Conservation (phyloP, 148 eudicot species). For the Spergularia bocconei region DNA sequence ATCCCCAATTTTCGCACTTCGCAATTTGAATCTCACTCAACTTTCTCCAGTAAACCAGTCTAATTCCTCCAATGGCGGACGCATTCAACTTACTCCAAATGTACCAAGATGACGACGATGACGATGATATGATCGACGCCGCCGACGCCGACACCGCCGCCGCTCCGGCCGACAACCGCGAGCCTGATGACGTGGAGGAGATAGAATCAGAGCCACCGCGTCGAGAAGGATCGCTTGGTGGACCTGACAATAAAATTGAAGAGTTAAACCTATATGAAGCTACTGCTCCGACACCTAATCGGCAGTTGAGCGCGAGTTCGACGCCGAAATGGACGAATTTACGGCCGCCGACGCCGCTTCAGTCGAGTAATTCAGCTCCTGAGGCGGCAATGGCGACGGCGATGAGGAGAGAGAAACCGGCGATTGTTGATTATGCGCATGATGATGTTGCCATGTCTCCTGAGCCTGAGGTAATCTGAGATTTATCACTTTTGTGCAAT, state of each 20-base stretch:
- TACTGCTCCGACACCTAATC: background rate
- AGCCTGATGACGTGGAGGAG: slow-evolving; percentile 1
- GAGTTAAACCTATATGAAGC: slow-evolving; percentile 23
- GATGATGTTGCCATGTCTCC: slow-evolving; percentile 86
- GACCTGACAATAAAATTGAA: slow-evolving; percentile 9
- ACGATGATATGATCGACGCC: slow-evolving; percentile 48
- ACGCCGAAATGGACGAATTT: slow-evolving; percentile 28
- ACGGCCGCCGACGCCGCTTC: slow-evolving; percentile 41
- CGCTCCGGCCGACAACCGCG: slow-evolving; percentile 25
- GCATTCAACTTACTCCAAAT: slow-evolving; percentile 68
- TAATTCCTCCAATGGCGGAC: slow-evolving; percentile 46
- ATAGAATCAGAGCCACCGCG: slow-evolving; percentile 15
- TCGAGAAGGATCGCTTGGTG: background rate
- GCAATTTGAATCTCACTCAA: background rate
- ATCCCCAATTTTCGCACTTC: background rate
- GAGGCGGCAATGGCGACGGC: slow-evolving; percentile 13
- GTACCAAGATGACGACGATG: slow-evolving; percentile 67
- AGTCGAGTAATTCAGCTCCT: slow-evolving; percentile 9
- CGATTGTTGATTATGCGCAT: slow-evolving; percentile 86
- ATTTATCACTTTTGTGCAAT: background rate
- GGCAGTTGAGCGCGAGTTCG: slow-evolving; percentile 13
- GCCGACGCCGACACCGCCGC: slow-evolving; percentile 19
- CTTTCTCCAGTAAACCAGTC: slow-evolving; percentile 4
- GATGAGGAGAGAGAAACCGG: slow-evolving; percentile 37
- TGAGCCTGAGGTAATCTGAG: slow-evolving; percentile 60